Evolutionary conservation across 2,329 filamentous ascomycete genomes (phyloP).

Genomic region (Alternaria sp.): DNA sequence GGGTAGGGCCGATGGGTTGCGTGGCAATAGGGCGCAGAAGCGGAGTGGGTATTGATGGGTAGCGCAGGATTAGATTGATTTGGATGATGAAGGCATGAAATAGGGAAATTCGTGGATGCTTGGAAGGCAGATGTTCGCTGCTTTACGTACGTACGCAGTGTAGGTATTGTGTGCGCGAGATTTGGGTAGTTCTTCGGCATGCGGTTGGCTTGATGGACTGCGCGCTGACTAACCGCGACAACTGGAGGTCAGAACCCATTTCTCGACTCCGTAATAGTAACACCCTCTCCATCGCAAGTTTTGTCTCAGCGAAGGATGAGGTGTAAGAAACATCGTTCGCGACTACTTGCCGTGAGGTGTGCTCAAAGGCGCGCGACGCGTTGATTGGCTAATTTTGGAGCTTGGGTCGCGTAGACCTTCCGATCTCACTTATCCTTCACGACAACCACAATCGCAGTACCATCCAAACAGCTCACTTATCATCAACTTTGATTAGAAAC

Average conservation of each 20-base stretch:
- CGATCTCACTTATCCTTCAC: neutral
- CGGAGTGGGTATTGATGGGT: neutral
- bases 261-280: neutral
- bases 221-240: neutral
- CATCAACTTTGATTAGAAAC: neutral
- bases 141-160: neutral
- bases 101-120: neutral
- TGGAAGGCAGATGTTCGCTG: neutral
- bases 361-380: neutral
- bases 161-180: neutral
- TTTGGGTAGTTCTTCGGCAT: neutral
- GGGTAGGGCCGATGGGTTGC: neutral
- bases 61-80: neutral
- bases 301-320: neutral
- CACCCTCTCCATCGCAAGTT: no score
- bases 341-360: neutral
- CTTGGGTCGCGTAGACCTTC: conserved; percentile 14
- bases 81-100: neutral
- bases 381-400: conserved; percentile 9
- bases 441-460: neutral
- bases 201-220: neutral
- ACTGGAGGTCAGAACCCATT: neutral
- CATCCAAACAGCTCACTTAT: no score
- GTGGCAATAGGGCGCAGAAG: neutral
- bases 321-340: neutral